A percentile compares a stretch with the other conserved stretches of the same genome.
Conservation (phyloP, 2,329 filamentous ascomycete species). For the Capronia americana region DNA sequence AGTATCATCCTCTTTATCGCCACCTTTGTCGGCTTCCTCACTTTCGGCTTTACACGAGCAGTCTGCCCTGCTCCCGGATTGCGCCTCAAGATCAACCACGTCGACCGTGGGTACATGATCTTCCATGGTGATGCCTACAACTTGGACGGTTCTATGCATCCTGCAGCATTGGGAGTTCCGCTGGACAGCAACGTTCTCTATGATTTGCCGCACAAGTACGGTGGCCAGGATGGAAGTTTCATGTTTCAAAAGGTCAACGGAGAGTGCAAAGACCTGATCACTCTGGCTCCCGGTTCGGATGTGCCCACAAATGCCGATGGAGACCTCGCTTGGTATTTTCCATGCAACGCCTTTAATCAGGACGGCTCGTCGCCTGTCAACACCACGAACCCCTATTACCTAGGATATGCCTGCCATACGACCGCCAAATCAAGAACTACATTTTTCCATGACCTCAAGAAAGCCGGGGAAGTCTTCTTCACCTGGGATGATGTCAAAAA, state of each 20-base stretch:
- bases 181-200: conserved; percentile 79
- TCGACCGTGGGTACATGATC: conserved; percentile 86
- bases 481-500: conserved; percentile 96
- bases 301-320: conserved; percentile 76
- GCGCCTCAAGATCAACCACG: conserved; percentile 81
- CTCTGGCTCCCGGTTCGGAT: conserved; percentile 70
- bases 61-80: conserved; percentile 78
- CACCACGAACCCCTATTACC: conserved; percentile 73
- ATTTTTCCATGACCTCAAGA: conserved; percentile 73
- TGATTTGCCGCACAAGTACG: conserved; percentile 80
- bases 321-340: conserved; percentile 95
- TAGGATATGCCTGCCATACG: conserved; percentile 90
- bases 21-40: conserved; percentile 88
- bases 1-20: conserved; percentile 91
- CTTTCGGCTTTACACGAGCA: conserved; percentile 90
- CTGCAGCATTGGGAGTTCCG: conserved; percentile 78
- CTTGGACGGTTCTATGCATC: conserved; percentile 76
- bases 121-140: conserved; percentile 93
- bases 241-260: conserved; percentile 99
- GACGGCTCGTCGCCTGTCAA: conserved; percentile 86
- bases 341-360: conserved; percentile 88
- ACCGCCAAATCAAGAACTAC: conserved; percentile 68
- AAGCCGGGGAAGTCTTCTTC: conserved; percentile 88
- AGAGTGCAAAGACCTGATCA: conserved; percentile 91
- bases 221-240: conserved; percentile 93